Percentiles rank a stretch among this genome's conserved stretches.
Evolutionary conservation across 108 stramenopile genomes (phyloP).

Genomic region (Aurantiochytrium sp.): DNA sequence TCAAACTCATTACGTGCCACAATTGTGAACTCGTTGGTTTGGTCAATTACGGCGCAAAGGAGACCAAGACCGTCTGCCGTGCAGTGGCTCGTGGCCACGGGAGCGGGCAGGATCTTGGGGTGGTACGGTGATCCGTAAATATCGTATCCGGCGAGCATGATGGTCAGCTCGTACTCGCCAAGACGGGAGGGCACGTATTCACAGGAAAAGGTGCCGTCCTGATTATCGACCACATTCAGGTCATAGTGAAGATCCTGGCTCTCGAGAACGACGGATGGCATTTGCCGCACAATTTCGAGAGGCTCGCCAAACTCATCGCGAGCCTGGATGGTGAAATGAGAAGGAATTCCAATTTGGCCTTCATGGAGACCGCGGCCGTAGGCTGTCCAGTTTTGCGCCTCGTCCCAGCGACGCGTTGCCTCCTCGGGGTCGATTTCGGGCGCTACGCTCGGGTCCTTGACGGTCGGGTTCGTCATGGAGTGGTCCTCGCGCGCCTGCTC

Average conservation of each 20-base stretch:
- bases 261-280: neutral
- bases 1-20: neutral
- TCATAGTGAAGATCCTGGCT: slow-evolving; percentile 9
- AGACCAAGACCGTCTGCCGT: neutral
- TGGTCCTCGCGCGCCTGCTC: neutral
- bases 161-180: slow-evolving; percentile 6
- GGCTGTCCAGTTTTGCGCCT: neutral
- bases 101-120: neutral
- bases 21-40: neutral
- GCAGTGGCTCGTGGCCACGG: neutral
- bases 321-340: neutral
- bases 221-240: neutral
- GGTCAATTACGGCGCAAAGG: slow-evolving; percentile 1
- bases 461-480: neutral
- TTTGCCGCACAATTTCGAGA: neutral
- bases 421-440: neutral
- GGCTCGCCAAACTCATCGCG: neutral
- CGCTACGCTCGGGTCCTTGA: neutral
- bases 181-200: neutral
- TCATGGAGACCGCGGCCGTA: neutral
- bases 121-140: slow-evolving; percentile 2
- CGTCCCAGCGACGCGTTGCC: neutral
- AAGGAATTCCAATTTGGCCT: neutral
- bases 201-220: neutral
- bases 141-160: slow-evolving; percentile 1